Percentiles rank a stretch among this genome's conserved stretches.
These are phyloP conservation scores for Huntiella moniliformis DNA, from an alignment of 2,329 filamentous ascomycete genomes.

Conservation along the genomic window DNA sequence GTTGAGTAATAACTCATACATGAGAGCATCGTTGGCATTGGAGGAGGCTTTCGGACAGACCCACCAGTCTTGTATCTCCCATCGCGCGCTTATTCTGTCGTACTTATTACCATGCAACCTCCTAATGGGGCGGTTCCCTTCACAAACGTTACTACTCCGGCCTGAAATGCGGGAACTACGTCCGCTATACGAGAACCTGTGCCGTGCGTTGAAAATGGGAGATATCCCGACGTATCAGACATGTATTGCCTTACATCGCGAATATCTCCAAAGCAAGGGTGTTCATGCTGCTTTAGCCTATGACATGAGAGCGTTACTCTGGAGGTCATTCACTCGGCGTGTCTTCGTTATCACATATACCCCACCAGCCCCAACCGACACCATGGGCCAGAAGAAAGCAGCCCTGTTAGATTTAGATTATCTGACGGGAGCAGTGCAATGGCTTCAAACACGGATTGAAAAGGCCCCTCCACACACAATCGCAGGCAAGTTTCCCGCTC, in stretches of 20 bases:
- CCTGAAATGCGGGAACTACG: constrained; percentile 50
- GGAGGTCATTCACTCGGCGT: constrained; percentile 62
- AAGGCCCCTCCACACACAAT: constrained; percentile 18
- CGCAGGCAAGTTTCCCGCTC: constrained; percentile 4
- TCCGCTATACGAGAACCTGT: constrained; percentile 54
- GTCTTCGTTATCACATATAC: constrained; percentile 63
- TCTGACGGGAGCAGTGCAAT: constrained; percentile 43
- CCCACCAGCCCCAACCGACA: constrained; percentile 34
- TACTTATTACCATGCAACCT: constrained; percentile 72
- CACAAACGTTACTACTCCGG: constrained; percentile 41
- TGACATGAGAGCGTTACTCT: constrained; percentile 63
- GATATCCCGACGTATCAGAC: constrained; percentile 57
- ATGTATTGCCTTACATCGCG: constrained; percentile 42
- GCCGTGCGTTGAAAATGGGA: constrained; percentile 50
- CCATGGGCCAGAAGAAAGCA: constrained; percentile 38
- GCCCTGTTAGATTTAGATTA: constrained; percentile 58
- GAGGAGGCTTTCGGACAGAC: constrained; percentile 63
- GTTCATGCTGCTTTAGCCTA: constrained; percentile 59
- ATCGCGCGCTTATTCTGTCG: constrained; percentile 62
- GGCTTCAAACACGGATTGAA: constrained; percentile 45
- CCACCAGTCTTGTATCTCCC: constrained; percentile 40
- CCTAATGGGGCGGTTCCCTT: constrained; percentile 69
- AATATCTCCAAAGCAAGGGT: constrained; percentile 60
- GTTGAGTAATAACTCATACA: constrained; percentile 69
- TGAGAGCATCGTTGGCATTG: constrained; percentile 54